Evolutionary conservation across 495 filamentous ascomycete species (phyloP).

Genomic region (Jackrogersella minutella): DNA sequence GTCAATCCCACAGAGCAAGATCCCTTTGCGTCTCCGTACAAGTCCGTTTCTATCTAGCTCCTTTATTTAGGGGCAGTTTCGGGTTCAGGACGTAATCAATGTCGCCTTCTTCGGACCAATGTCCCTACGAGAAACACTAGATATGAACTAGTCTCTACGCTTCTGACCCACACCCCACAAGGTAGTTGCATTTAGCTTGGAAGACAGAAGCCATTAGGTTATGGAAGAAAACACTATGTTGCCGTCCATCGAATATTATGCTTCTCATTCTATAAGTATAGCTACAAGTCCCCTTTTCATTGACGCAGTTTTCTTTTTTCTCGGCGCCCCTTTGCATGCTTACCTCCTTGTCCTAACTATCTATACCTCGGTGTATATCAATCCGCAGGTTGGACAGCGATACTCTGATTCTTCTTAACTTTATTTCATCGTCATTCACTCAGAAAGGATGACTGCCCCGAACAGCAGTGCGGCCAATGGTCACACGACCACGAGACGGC

Average conservation of each 20-base stretch:
- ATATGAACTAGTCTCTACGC: conserved; percentile 22
- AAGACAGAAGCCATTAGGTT: conserved; percentile 47
- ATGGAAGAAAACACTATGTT: conserved; percentile 36
- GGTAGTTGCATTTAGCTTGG: conserved; percentile 24
- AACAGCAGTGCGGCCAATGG: conserved; percentile 49
- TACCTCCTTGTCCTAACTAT: conserved; percentile 23
- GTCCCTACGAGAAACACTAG: conserved; percentile 46
- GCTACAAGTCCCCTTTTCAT: conserved; percentile 25
- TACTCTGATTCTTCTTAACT: conserved; percentile 14
- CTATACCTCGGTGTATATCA: conserved; percentile 33
- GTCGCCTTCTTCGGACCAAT: conserved; percentile 49
- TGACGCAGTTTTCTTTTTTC: conserved; percentile 17
- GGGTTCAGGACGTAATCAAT: conserved; percentile 31
- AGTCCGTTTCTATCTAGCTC: conserved; percentile 29
- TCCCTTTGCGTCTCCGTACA: background rate
- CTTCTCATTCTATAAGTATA: conserved; percentile 36
- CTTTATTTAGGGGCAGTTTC: conserved; percentile 25
- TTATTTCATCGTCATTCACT: conserved; percentile 6
- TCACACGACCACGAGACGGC: conserved; percentile 57
- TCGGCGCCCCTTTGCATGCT: conserved; percentile 29
- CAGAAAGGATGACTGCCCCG: conserved; percentile 48
- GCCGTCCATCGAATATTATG: conserved; percentile 17
- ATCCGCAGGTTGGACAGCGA: conserved; percentile 16
- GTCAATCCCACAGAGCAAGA: conserved; percentile 15
- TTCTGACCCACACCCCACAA: conserved; percentile 41